Percentiles rank a stretch among this genome's conserved stretches.
Conservation (phyloP, 305 asterid genomes). For the Fraxinus velutina region DNA sequence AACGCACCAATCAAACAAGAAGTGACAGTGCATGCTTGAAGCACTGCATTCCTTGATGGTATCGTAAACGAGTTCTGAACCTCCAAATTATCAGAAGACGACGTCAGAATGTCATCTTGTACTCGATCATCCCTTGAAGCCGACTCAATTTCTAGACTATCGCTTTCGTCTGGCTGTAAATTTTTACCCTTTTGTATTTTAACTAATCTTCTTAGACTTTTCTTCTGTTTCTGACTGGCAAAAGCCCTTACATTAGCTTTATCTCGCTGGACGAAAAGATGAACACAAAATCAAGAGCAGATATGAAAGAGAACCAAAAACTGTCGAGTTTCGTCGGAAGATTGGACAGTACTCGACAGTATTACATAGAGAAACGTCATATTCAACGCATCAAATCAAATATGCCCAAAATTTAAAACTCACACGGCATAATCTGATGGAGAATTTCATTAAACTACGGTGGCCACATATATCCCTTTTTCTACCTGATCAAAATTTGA, state of each 20-base stretch:
- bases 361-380: neutral
- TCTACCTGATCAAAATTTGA: constrained; percentile 34
- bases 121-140: constrained; percentile 23
- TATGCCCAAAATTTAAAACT: constrained; percentile 24
- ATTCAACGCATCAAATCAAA: neutral
- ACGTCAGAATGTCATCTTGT: constrained; percentile 26
- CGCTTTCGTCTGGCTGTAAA: constrained; percentile 32
- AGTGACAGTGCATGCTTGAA: constrained; percentile 71
- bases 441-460: constrained; percentile 22
- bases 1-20: constrained; percentile 57
- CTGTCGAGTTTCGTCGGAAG: neutral
- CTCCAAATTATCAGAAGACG: constrained; percentile 25
- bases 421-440: constrained; percentile 41
- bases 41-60: constrained; percentile 72
- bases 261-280: constrained; percentile 29
- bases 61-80: constrained; percentile 23
- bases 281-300: neutral
- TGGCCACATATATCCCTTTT: constrained; percentile 34
- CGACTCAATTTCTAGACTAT: constrained; percentile 17
- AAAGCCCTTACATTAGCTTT: constrained; percentile 38
- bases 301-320: neutral
- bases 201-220: constrained; percentile 31
- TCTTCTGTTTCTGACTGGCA: constrained; percentile 51
- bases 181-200: constrained; percentile 30
- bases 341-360: neutral